These are phyloP conservation scores for Coemansia pectinata DNA, from an alignment of 192 early-diverging fungal species.

Conservation along the genomic window DNA sequence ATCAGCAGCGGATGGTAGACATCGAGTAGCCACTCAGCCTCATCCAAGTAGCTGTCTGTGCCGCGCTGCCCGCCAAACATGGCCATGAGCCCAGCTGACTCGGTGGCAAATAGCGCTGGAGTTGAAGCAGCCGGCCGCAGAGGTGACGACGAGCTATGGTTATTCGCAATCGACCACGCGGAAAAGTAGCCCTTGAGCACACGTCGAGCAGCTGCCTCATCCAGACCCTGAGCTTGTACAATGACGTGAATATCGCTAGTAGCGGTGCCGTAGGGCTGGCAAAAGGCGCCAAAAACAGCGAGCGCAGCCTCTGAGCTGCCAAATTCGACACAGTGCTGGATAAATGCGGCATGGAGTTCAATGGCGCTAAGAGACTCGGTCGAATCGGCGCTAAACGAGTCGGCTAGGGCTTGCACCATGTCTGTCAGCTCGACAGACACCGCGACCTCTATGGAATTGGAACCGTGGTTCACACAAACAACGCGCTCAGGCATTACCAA, in stretches of 20 bases:
- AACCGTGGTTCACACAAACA: neutral
- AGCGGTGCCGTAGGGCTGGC: neutral
- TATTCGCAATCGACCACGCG: conserved; percentile 13
- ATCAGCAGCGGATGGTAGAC: conserved; percentile 73
- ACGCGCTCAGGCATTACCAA: neutral
- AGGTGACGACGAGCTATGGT: neutral
- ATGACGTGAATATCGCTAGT: conserved; percentile 19
- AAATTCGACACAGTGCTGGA: conserved; percentile 10
- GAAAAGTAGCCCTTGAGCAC: conserved; percentile 34
- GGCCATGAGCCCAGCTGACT: conserved; percentile 66
- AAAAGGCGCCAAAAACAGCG: conserved; percentile 10
- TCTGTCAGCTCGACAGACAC: neutral
- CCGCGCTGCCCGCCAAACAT: conserved; percentile 96
- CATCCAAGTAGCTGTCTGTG: conserved; percentile 81
- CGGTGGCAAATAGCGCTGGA: conserved; percentile 37
- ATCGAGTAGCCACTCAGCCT: conserved; percentile 69
- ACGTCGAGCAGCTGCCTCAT: conserved; percentile 6
- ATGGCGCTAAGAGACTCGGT: neutral
- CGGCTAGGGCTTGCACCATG: neutral
- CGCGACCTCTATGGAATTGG: neutral
- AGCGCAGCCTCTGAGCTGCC: conserved; percentile 2
- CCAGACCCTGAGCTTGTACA: conserved; percentile 5
- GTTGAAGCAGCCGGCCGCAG: neutral
- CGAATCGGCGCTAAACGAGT: neutral
- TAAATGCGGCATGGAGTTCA: conserved; percentile 14